These are phyloP conservation scores for Cutaneotrichosporon daszewskae DNA, from an alignment of 1,284 basidiomycete genomes.

Conservation along the genomic window DNA sequence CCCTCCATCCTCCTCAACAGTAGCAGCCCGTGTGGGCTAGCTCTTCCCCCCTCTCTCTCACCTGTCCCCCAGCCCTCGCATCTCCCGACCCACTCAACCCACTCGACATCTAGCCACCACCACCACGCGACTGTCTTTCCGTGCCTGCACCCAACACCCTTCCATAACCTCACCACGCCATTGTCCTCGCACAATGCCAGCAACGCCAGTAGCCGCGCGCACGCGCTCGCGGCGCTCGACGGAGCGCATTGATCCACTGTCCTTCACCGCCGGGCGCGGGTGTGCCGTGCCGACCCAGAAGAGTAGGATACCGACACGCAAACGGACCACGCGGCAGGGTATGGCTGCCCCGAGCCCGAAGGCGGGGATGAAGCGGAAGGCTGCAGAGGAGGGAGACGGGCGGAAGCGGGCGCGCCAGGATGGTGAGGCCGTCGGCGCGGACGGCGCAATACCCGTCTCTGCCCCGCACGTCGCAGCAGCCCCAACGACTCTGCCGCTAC, in stretches of 20 bases:
- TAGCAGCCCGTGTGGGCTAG: background rate
- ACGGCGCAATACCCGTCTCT: background rate
- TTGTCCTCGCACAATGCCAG: background rate
- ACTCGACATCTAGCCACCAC: no score
- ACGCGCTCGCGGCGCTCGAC: slow-evolving; percentile 12
- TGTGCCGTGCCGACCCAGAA: no score
- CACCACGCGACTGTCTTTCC: slow-evolving; percentile 7
- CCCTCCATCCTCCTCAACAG: background rate
- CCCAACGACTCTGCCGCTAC: no score
- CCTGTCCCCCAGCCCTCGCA: background rate
- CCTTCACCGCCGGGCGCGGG: background rate
- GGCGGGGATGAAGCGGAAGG: background rate
- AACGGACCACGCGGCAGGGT: no score
- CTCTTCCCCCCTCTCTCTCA: background rate
- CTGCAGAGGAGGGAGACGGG: background rate
- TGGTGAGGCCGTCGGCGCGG: background rate
- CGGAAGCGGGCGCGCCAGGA: background rate
- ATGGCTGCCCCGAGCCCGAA: no score
- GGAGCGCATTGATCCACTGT: background rate
- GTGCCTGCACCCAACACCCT: background rate
- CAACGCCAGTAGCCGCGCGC: slow-evolving; percentile 4
- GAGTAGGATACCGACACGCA: slow-evolving; percentile 1
- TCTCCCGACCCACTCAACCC: background rate
- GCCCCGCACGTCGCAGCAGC: background rate
- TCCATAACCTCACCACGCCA: background rate